Conservation (phyloP, 2,329 filamentous ascomycete species). For the Phialocephala sp. region DNA sequence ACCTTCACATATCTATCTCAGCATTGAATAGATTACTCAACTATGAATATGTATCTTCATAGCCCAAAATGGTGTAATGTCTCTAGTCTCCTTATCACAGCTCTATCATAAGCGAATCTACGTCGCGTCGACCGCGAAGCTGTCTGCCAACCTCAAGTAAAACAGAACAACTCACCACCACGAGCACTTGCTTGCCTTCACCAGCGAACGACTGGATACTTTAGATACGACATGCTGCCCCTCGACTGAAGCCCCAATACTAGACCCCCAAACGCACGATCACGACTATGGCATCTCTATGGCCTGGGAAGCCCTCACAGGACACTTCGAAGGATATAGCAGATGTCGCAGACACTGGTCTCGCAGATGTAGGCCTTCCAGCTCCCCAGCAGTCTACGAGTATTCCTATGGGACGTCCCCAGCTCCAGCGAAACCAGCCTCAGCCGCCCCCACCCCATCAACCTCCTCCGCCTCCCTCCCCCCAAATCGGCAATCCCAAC, state of each 20-base stretch:
- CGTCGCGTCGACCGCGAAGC: slow-evolving; percentile 22
- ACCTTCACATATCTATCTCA: neutral
- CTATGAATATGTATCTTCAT: neutral
- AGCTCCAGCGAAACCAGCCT: slow-evolving; percentile 46
- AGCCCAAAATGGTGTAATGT: neutral
- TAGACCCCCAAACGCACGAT: neutral
- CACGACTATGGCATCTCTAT: slow-evolving; percentile 39
- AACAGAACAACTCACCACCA: neutral
- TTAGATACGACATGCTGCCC: neutral
- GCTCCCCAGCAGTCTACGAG: slow-evolving; percentile 26
- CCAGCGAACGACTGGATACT: neutral
- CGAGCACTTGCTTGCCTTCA: neutral
- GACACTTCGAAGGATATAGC: slow-evolving; percentile 34
- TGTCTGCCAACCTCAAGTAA: neutral
- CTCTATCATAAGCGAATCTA: slow-evolving; percentile 24
- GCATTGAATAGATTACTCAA: no score
- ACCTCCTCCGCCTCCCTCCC: slow-evolving; percentile 41
- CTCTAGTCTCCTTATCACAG: neutral
- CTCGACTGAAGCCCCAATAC: neutral
- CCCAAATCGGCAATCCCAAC: slow-evolving; percentile 48
- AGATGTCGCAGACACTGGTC: slow-evolving; percentile 52
- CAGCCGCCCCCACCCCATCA: slow-evolving; percentile 45
- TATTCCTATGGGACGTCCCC: slow-evolving; percentile 39
- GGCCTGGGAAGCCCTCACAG: slow-evolving; percentile 32
- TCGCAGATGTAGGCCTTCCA: slow-evolving; percentile 44